Evolutionary conservation across 2,329 filamentous ascomycete species (phyloP), one percentile per base, ranked within the genome.

Genomic region (Chaetomiaceae sp.): DNA sequence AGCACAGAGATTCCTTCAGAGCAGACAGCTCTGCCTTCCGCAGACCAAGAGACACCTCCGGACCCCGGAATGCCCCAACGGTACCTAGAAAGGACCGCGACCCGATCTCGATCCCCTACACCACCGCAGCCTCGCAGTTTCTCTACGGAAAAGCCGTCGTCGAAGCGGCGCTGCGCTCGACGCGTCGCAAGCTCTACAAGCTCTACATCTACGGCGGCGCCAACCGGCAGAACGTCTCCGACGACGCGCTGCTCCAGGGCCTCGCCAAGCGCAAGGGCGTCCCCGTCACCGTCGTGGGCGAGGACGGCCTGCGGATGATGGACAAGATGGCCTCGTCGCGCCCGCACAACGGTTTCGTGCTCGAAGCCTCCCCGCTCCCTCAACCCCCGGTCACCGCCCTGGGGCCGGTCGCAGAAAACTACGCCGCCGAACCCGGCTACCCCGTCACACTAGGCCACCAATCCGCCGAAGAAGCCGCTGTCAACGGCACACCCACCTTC

Each of bases 111-210:
- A 53, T 61, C 47, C 66, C 66, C 38, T 80, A 91, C 61, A 88
- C 87, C 0, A 94, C 88, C 1, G 85, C 91, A 0, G 87, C 88
- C 5, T 95, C 90, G 0, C 85, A 95, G 51, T 97, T 96, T 57
- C 72, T 98, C 2, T 97, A 95, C 61, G 93, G 93, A 6, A 79
- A 78, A 36, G 86, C 85, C 2, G 81, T 87, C 2, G 88, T 97
- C 18, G 75, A 85, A 52, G 86, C 90, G 17, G 90, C 89, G 0
- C 70, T 98, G 17, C 80, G 75, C 54, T 62, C 68, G 38, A 72
- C 72, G 10, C 75, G 80, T 27, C 81, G 93, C 47, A 81, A 86
- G 58, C 67, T 95, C 3, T 95, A 96, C 69, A 86, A 82, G 45
- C 75, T 98, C 3, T 95, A 97, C 63, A 70, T 95, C 10, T 84